These are phyloP conservation scores for Fragilaria crotonensis DNA, from an alignment of 108 stramenopile genomes.

Conservation along the genomic window DNA sequence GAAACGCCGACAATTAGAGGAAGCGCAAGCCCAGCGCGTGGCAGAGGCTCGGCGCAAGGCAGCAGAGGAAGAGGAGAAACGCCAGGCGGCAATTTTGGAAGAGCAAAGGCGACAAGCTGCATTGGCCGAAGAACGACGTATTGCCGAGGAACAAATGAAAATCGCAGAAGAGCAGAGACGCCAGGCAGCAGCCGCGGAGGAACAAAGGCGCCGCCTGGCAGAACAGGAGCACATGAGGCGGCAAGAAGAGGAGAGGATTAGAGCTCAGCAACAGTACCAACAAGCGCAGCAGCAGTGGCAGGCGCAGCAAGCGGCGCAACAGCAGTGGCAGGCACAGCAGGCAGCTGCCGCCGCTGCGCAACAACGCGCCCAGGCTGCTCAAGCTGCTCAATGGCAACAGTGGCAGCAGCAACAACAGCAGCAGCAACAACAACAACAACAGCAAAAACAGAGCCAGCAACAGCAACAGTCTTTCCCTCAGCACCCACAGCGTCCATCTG, in stretches of 20 bases:
- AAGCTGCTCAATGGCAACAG: constrained; percentile 6
- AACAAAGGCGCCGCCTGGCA: constrained; percentile 11
- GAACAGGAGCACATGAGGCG: constrained; percentile 28
- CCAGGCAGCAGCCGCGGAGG: constrained; percentile 38
- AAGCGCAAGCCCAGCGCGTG: constrained; percentile 34
- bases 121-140: constrained; percentile 14
- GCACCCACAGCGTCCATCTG: constrained; percentile 16
- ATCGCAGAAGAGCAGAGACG: constrained; percentile 26
- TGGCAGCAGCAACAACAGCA: constrained; percentile 34
- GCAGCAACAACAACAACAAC: constrained; percentile 28
- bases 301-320: constrained; percentile 14
- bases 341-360: constrained; percentile 27
- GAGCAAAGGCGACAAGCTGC: constrained; percentile 10
- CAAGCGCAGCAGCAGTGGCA: constrained; percentile 23
- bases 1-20: constrained; percentile 18
- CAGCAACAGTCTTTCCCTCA: constrained; percentile 3
- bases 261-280: constrained; percentile 26
- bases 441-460: background rate
- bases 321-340: constrained; percentile 24
- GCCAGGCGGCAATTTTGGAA: constrained; percentile 9
- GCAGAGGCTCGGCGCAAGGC: constrained; percentile 11
- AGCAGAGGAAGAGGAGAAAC: constrained; percentile 14
- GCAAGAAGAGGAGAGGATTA: constrained; percentile 29
- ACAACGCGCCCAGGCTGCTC: constrained; percentile 11
- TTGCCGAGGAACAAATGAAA: constrained; percentile 13